Conservation (phyloP, 2,329 filamentous ascomycete species). For the Colletotrichum brevisporum region DNA sequence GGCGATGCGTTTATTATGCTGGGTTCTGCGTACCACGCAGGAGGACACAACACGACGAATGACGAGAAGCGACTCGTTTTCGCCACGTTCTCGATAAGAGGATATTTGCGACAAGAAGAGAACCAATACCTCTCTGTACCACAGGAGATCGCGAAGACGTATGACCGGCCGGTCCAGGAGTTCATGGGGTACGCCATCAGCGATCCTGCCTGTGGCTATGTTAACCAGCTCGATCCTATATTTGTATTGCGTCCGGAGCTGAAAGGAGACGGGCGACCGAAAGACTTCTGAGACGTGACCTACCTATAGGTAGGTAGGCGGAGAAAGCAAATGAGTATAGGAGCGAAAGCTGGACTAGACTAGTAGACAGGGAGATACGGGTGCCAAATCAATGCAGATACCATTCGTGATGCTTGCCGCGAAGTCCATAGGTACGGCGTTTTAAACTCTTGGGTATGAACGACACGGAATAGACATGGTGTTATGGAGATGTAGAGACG, state of each 20-base stretch:
- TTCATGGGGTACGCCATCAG: constrained; percentile 32
- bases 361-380: too few species aligned
- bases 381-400: too few species aligned
- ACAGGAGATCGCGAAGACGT: constrained; percentile 14
- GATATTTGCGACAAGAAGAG: constrained; percentile 33
- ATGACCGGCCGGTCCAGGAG: constrained; percentile 21
- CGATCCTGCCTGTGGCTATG: constrained; percentile 35
- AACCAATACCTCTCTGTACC: constrained; percentile 30
- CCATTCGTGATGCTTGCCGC: too few species aligned
- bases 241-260: constrained; percentile 27
- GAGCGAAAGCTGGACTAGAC: neutral
- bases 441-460: too few species aligned
- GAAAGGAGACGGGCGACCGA: constrained; percentile 24
- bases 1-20: constrained; percentile 46
- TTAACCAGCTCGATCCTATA: constrained; percentile 31
- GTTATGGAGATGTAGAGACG: too few species aligned
- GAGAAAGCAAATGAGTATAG: neutral
- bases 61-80: constrained; percentile 37
- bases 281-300: constrained; percentile 6
- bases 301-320: too few species aligned
- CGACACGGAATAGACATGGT: too few species aligned
- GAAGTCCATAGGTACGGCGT: too few species aligned
- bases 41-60: constrained; percentile 41
- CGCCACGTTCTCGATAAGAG: constrained; percentile 25
- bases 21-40: constrained; percentile 45